Conservation (phyloP, 257 asterid genomes). For the Capsicum baccatum region DNA sequence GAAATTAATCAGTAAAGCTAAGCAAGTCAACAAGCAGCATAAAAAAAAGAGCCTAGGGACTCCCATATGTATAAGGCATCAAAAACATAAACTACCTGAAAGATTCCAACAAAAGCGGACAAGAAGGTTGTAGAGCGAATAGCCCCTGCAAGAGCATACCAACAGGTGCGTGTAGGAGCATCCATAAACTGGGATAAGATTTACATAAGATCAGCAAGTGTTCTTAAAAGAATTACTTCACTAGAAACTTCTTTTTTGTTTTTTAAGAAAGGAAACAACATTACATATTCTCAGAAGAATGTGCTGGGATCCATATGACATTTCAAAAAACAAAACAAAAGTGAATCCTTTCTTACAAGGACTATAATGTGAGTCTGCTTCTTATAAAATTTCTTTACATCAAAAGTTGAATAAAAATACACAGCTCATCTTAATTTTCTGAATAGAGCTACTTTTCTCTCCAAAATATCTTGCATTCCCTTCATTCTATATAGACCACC, state of each 20-base stretch:
- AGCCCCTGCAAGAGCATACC: slow-evolving; percentile 88
- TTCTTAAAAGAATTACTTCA: background rate
- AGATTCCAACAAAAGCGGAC: slow-evolving; percentile 72
- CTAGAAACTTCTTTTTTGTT: background rate
- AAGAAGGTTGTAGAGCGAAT: slow-evolving; percentile 92
- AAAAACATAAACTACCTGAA: too few relatives aligned
- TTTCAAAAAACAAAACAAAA: too few relatives aligned
- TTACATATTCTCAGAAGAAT: background rate
- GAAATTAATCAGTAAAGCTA: slow-evolving; percentile 42
- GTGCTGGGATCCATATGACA: too few relatives aligned
- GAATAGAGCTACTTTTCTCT: too few relatives aligned
- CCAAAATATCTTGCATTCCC: too few relatives aligned
- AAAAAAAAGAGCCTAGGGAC: background rate
- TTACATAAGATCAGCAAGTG: slow-evolving; percentile 13
- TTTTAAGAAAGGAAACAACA: background rate
- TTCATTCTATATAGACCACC: background rate
- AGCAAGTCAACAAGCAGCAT: slow-evolving; percentile 12
- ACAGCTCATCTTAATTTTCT: too few relatives aligned
- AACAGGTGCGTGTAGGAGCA: slow-evolving; percentile 84
- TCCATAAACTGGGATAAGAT: slow-evolving; percentile 75
- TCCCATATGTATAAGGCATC: background rate
- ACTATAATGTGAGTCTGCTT: too few relatives aligned
- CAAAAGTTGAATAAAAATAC: too few relatives aligned
- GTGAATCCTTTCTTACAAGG: too few relatives aligned
- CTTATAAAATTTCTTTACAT: too few relatives aligned